These are phyloP conservation scores for Neospermospora avenae DNA, from an alignment of 2,329 filamentous ascomycete genomes.

Conservation along the genomic window DNA sequence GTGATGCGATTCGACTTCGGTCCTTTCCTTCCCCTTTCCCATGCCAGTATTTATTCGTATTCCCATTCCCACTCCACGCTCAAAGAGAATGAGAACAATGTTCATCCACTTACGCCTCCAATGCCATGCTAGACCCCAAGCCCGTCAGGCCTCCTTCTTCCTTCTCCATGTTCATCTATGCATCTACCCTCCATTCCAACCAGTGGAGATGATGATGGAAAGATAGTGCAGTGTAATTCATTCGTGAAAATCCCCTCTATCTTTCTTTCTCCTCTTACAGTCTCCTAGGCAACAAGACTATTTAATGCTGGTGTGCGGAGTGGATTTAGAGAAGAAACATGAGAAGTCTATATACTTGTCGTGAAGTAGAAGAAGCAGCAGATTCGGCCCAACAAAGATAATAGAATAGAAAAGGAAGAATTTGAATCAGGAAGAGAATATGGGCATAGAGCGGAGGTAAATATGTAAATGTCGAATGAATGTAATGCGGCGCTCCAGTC, in stretches of 20 bases:
- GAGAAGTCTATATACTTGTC: constrained; percentile 6
- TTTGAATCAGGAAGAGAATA: neutral
- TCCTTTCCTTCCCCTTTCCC: neutral
- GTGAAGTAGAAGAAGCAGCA: neutral
- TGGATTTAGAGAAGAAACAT: neutral
- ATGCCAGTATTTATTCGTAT: neutral
- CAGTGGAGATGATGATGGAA: constrained; percentile 17
- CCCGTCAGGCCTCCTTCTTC: neutral
- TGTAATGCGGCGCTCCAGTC: constrained; percentile 24
- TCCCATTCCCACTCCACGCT: neutral
- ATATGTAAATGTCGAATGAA: constrained; percentile 4
- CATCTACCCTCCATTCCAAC: constrained; percentile 12
- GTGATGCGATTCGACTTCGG: too few species aligned
- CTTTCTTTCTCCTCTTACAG: neutral
- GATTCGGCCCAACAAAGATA: too few species aligned
- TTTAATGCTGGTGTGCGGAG: too few species aligned
- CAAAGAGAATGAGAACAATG: neutral
- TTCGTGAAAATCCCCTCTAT: neutral
- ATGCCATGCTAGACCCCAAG: too few species aligned
- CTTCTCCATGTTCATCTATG: neutral
- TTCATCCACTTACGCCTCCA: neutral
- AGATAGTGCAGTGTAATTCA: neutral
- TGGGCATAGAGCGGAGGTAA: neutral
- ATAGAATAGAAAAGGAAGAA: neutral
- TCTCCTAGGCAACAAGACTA: too few species aligned